Evolutionary conservation across 768 basidiomycete genomes (phyloP).

Genomic region (Clavulina sp.): DNA sequence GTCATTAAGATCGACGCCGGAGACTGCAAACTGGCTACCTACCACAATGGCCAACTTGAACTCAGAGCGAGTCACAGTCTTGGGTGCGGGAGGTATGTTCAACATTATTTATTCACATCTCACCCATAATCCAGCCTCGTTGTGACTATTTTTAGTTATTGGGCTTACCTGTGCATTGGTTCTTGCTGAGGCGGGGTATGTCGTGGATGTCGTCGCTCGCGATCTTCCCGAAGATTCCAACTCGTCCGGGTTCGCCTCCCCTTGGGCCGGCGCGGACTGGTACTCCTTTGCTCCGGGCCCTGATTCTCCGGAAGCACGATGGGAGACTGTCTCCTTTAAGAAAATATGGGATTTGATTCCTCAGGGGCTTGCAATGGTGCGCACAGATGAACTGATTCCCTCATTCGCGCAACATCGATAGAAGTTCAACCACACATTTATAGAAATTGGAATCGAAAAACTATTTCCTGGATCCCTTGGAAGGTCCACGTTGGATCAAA

Average conservation of each 20-base stretch:
- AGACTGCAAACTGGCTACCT: no score
- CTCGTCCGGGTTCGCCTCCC: conserved; percentile 32
- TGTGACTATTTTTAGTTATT: conserved; percentile 4
- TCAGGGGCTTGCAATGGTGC: conserved; percentile 25
- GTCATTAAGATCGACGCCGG: no score
- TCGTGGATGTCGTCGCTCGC: conserved; percentile 19
- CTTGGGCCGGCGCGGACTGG: conserved; percentile 23
- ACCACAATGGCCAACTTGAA: no score
- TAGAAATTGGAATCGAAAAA: neutral
- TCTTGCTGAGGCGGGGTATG: conserved; percentile 15
- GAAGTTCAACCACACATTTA: no score
- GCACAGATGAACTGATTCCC: conserved; percentile 22
- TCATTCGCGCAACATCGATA: conserved; percentile 21
- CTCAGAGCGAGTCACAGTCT: conserved; percentile 4
- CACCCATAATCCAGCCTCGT: neutral
- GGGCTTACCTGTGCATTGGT: conserved; percentile 14
- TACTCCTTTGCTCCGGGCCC: conserved; percentile 7
- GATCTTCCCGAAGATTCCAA: conserved; percentile 22
- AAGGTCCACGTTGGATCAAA: conserved; percentile 23
- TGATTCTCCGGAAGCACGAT: conserved; percentile 20
- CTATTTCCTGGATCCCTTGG: conserved; percentile 13
- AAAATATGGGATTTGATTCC: conserved; percentile 33
- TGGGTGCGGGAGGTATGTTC: neutral
- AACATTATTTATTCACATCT: neutral
- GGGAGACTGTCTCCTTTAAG: conserved; percentile 28